Evolutionary conservation across 225 moss, liverwort and hornwort species (phyloP).

Genomic region (Pleurozium schreberi): DNA sequence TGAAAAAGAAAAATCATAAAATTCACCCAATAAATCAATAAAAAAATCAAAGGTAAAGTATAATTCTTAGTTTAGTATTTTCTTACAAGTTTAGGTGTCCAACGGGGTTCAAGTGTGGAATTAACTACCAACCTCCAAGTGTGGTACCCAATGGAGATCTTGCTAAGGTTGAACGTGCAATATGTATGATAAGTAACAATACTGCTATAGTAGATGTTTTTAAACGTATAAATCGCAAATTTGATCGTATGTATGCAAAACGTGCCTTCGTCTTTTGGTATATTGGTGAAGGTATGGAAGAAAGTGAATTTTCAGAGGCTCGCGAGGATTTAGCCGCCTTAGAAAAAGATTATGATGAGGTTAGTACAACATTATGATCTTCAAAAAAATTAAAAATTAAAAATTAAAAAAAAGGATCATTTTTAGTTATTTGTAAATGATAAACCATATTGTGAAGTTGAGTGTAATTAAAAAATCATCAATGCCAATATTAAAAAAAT

Average conservation of each 20-base stretch:
- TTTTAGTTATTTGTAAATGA: background rate
- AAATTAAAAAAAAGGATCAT: too few species aligned
- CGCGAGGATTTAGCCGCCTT: background rate
- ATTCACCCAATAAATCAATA: too few species aligned
- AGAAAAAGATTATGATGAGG: conserved; percentile 22
- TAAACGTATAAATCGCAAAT: conserved; percentile 2
- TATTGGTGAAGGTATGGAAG: conserved; percentile 24
- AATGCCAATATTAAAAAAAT: too few species aligned
- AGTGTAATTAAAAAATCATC: background rate
- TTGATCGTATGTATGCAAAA: conserved; percentile 17
- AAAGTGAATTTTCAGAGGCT: conserved; percentile 5
- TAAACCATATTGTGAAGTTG: background rate
- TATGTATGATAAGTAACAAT: conserved; percentile 26
- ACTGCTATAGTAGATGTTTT: background rate
- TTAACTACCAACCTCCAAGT: conserved; percentile 1
- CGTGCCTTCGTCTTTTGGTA: conserved; percentile 14
- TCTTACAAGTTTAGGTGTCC: background rate
- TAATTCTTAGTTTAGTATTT: background rate
- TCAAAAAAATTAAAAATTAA: background rate
- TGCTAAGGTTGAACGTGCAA: background rate
- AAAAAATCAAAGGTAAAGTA: background rate
- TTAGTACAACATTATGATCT: background rate
- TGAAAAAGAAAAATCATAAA: background rate
- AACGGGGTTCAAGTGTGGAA: conserved; percentile 19
- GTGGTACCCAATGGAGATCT: background rate